Evolutionary conservation across 192 early-diverging fungal genomes (phyloP), one percentile per base, ranked within the genome.

Genomic region (Gaertneriomyces semiglobifer): DNA sequence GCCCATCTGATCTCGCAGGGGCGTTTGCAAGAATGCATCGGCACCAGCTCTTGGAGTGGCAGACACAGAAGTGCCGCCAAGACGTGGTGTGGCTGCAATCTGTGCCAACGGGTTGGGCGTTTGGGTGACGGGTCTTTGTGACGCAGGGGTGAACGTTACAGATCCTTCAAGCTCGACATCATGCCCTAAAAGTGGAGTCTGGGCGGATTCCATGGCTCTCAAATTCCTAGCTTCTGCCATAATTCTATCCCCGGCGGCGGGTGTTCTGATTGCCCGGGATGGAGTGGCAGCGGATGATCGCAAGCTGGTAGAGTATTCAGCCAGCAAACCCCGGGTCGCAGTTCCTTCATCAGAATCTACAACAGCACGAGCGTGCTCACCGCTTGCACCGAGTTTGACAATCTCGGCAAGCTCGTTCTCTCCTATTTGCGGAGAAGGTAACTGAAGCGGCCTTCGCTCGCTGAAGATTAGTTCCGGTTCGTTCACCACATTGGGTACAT

Each of bases 391-490:
- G 41, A 96, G 84, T 74, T 95, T 94, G 20, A 93, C 89, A 57
- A 96, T 90, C 47, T 90, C 89, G 42, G 95, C 95, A 39, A 99
- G 71, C 72, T 99, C 96, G 6, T 77, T 77, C 61, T 96, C 93
- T 47, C 87, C 84, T 7, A 99, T 89, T 78, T 96, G 95, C 20
- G 96, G 96, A 0, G 90, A 74, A 9, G 96, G 96, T 39, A 99
- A 81, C 41, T 87, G 77, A 40, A 99, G 72, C 67, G 83, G 87
- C 51, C 84, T 83, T 50, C 96, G 85, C 41, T 64, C 77, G 18
- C 66, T 72, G 14, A 69, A 70, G 57, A 90, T 89, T 16, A 84
- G 74, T 56, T 82, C 77, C 10, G 85, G 79, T 33, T 33, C 25
- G 25, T 2, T 33, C 25, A 33, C 25, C 25, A 33, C 25, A 33